Percentiles rank a stretch among this genome's conserved stretches.
Conservation (phyloP, 2,329 filamentous ascomycete genomes). For the Fusarium nematophilum region DNA sequence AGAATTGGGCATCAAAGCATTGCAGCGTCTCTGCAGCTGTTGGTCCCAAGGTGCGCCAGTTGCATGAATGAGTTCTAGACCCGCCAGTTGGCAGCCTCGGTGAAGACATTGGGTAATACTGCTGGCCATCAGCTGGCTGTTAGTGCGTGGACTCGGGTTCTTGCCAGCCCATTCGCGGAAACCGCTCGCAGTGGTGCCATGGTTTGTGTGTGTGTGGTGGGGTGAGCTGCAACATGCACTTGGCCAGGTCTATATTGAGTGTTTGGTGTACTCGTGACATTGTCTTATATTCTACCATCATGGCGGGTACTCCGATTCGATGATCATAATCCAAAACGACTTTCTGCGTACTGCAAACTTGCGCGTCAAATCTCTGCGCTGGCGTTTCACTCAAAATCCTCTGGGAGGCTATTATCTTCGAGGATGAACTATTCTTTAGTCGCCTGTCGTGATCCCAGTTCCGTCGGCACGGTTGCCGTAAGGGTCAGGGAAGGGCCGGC, state of each 20-base stretch:
- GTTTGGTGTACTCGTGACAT: neutral
- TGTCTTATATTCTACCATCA: neutral
- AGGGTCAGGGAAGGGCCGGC: conserved; percentile 9
- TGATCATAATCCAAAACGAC: neutral
- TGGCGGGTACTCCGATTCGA: neutral
- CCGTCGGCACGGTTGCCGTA: conserved; percentile 2
- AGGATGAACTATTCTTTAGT: neutral
- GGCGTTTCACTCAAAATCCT: conserved; percentile 1
- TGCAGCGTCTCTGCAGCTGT: conserved; percentile 6
- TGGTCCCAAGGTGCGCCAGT: conserved; percentile 1
- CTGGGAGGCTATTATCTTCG: neutral
- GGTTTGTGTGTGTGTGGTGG: neutral
- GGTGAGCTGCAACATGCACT: conserved; percentile 1
- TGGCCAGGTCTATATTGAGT: neutral
- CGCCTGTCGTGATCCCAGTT: neutral
- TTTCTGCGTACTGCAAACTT: neutral
- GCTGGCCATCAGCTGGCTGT: conserved; percentile 6
- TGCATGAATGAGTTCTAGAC: conserved; percentile 7
- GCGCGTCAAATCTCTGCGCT: neutral
- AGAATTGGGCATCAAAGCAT: conserved; percentile 28
- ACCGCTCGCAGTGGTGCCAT: neutral
- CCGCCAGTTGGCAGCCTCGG: conserved; percentile 6
- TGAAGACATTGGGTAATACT: conserved; percentile 2
- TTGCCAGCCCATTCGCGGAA: neutral
- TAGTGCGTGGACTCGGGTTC: conserved; percentile 1